phyloP scores from a whole-genome alignment of 2,329 filamentous ascomycete genomes.

The Colletotrichum noveboracense region DNA sequence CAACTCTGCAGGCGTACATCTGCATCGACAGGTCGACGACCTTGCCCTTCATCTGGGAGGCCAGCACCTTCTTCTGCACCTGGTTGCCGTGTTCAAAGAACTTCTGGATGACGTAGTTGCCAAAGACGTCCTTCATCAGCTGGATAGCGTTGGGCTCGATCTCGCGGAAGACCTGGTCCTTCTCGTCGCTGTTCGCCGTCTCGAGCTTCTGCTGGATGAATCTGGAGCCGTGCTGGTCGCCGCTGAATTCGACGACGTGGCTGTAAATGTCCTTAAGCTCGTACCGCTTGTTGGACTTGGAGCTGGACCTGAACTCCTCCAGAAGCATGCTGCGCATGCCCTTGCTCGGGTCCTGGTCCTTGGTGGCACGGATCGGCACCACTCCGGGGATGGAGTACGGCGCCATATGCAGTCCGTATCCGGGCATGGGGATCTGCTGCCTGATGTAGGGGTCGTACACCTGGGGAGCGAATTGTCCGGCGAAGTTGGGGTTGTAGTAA shows the following conservation, averaged over 20 bases:
- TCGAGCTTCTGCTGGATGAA: constrained; percentile 95
- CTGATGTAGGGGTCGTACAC: constrained; percentile 35
- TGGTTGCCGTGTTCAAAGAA: constrained; percentile 97
- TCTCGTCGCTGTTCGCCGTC: constrained; percentile 93
- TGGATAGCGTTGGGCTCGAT: constrained; percentile 84
- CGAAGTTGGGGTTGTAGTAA: constrained; percentile 39
- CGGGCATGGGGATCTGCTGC: constrained; percentile 23
- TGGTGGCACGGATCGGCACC: constrained; percentile 41
- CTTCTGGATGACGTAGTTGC: constrained; percentile 98
- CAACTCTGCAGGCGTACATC: constrained; percentile 93
- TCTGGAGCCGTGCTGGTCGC: constrained; percentile 92
- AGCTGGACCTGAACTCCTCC: constrained; percentile 79
- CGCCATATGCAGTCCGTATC: constrained; percentile 38
- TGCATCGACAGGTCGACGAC: constrained; percentile 81
- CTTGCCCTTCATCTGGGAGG: constrained; percentile 86
- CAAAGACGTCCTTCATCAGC: constrained; percentile 95
- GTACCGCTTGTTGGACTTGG: constrained; percentile 74
- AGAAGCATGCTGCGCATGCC: constrained; percentile 74
- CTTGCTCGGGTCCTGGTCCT: constrained; percentile 64
- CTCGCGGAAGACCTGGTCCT: constrained; percentile 87
- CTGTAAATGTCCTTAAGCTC: constrained; percentile 89
- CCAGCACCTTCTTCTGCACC: constrained; percentile 86
- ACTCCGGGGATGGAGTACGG: constrained; percentile 28
- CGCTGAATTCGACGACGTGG: constrained; percentile 91
- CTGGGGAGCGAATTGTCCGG: constrained; percentile 41